Conservation (phyloP, 202 grass and related monocot species). For the Brachypodium distachyon region DNA sequence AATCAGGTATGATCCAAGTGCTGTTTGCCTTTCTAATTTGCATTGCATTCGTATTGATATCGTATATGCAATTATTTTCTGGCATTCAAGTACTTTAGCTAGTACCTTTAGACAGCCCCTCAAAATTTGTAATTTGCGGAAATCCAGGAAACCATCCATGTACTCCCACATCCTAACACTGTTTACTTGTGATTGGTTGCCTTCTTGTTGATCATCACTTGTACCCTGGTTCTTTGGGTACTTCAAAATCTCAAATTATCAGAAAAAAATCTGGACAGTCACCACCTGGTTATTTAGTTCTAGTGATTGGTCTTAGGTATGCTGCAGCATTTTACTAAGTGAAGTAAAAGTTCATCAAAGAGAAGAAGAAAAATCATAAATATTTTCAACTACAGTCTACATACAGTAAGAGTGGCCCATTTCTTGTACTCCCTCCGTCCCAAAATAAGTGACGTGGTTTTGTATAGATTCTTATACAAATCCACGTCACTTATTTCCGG, state of each 20-base stretch:
- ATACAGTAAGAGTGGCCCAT: background rate
- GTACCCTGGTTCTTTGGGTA: background rate
- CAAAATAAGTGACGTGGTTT: too few relatives aligned
- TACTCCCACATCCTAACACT: background rate
- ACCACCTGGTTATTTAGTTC: background rate
- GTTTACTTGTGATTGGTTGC: background rate
- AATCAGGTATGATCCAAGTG: slow-evolving; percentile 49
- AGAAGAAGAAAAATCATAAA: background rate
- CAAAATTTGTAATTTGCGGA: background rate
- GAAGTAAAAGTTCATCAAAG: background rate
- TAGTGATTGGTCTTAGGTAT: background rate
- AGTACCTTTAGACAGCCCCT: background rate
- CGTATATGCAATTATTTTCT: background rate
- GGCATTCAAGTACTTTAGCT: background rate
- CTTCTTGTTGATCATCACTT: background rate
- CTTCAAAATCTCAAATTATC: background rate
- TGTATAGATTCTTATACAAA: too few relatives aligned
- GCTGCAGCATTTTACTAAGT: background rate
- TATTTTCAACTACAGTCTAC: background rate
- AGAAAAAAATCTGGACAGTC: background rate
- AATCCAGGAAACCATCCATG: background rate
- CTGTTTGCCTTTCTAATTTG: background rate
- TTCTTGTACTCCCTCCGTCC: too few relatives aligned
- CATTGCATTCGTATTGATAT: background rate
- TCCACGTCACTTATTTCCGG: too few relatives aligned